These are phyloP conservation scores for Blastomyces parvus DNA, from an alignment of 2,329 filamentous ascomycete species.

Conservation along the genomic window DNA sequence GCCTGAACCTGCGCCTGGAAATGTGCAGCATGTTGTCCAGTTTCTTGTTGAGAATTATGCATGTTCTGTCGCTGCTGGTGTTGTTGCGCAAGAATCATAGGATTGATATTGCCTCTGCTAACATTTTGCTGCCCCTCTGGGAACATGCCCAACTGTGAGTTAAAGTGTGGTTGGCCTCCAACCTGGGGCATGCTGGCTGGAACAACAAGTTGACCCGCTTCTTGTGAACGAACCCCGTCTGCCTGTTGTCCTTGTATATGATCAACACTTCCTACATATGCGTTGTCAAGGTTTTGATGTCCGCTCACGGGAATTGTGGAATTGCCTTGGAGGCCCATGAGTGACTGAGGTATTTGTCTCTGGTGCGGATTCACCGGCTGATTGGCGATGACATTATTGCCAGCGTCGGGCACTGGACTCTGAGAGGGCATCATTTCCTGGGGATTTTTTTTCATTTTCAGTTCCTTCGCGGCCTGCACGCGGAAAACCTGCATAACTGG, in stretches of 20 bases:
- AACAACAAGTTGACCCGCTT: conserved; percentile 54
- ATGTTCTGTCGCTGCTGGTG: conserved; percentile 33
- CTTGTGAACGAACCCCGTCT: conserved; percentile 51
- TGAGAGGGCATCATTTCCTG: conserved; percentile 25
- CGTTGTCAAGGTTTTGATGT: conserved; percentile 24
- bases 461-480: conserved; percentile 37
- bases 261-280: conserved; percentile 40
- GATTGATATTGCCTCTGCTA: conserved; percentile 30
- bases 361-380: conserved; percentile 30
- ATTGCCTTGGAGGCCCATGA: conserved; percentile 34
- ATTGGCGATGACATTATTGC: conserved; percentile 27
- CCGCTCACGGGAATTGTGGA: conserved; percentile 27
- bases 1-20: conserved; percentile 12
- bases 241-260: conserved; percentile 52
- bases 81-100: conserved; percentile 35
- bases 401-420: conserved; percentile 22
- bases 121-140: conserved; percentile 31
- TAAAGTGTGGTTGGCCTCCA: conserved; percentile 35
- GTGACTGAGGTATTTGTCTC: conserved; percentile 34
- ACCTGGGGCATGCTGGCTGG: conserved; percentile 48
- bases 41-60: conserved; percentile 37
- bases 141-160: conserved; percentile 28
- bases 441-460: conserved; percentile 29
- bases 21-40: conserved; percentile 31
- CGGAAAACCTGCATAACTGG: conserved; percentile 45